phyloP scores from a whole-genome alignment of 768 basidiomycete genomes.

The Suillus occidentalis region DNA sequence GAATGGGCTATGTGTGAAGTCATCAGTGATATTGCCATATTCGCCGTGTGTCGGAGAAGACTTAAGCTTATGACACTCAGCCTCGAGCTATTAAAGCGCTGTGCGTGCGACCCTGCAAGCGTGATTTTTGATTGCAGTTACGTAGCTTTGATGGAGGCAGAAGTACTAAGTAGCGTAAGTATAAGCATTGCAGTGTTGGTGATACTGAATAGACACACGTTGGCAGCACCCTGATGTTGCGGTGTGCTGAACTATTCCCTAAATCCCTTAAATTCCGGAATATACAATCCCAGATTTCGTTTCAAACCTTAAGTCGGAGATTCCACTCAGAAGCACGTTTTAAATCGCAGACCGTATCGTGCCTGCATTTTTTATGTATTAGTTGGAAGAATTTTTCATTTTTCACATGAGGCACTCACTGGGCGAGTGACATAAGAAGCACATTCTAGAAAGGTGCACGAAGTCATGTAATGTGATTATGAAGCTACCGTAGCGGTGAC shows the following conservation, averaged over 20 bases:
- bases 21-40: not conserved
- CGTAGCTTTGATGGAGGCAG: not conserved
- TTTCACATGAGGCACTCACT: not conserved
- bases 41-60: not conserved
- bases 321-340: not conserved
- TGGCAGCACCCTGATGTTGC: not conserved
- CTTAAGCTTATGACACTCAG: not conserved
- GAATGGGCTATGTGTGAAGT: too few relatives aligned
- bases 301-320: not conserved
- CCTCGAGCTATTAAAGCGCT: not conserved
- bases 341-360: not conserved
- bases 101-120: not conserved
- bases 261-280: not conserved
- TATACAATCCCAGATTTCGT: not conserved
- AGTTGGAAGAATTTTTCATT: too few relatives aligned
- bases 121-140: not conserved
- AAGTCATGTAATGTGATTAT: conserved; percentile 7
- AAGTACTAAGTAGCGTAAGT: not conserved
- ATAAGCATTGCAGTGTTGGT: not conserved
- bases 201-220: not conserved
- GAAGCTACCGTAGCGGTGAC: not conserved
- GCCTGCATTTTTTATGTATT: not conserved
- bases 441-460: not conserved
- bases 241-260: not conserved
- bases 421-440: not conserved